Percentiles rank a stretch among this genome's conserved stretches.
Conservation (phyloP, 768 basidiomycete genomes). For the Lactifluus piperatus region DNA sequence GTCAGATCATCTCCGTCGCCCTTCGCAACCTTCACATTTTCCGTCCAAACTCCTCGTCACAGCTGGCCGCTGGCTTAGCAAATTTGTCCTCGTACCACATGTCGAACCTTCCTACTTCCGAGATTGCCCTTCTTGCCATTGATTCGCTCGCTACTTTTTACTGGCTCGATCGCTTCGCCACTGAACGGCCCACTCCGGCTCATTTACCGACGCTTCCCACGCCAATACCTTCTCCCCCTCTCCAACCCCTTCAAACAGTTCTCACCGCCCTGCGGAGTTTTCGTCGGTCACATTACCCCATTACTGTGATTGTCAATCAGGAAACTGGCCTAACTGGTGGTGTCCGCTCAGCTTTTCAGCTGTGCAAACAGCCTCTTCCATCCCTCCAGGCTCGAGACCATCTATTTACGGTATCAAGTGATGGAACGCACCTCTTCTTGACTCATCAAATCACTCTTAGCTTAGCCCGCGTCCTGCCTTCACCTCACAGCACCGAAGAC, state of each 20-base stretch:
- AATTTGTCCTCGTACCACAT: slow-evolving; percentile 48
- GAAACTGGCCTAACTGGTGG: slow-evolving; percentile 31
- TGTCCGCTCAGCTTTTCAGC: slow-evolving; percentile 22
- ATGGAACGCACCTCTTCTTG: not conserved
- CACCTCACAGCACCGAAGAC: not conserved
- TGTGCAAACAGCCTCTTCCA: slow-evolving; percentile 47
- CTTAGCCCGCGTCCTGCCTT: not conserved
- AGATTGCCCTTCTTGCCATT: slow-evolving; percentile 58
- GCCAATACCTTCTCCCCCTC: slow-evolving; percentile 19
- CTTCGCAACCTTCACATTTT: slow-evolving; percentile 61
- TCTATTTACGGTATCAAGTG: not conserved
- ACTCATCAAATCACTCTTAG: slow-evolving; percentile 19
- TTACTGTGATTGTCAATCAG: slow-evolving; percentile 58
- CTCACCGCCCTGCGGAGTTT: slow-evolving; percentile 40
- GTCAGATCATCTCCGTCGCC: slow-evolving; percentile 29
- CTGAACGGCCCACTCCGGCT: slow-evolving; percentile 40
- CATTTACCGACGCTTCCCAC: slow-evolving; percentile 12
- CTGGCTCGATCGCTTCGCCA: slow-evolving; percentile 64
- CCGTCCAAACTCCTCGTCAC: slow-evolving; percentile 52
- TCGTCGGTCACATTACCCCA: slow-evolving; percentile 39
- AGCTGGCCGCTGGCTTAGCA: slow-evolving; percentile 60
- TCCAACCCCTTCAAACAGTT: slow-evolving; percentile 37
- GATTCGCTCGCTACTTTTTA: slow-evolving; percentile 73
- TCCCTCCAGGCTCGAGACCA: slow-evolving; percentile 9
- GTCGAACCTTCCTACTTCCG: slow-evolving; percentile 38